These are phyloP conservation scores for Ascochyta rabiei DNA, from an alignment of 2,329 filamentous ascomycete species.

Conservation along the genomic window DNA sequence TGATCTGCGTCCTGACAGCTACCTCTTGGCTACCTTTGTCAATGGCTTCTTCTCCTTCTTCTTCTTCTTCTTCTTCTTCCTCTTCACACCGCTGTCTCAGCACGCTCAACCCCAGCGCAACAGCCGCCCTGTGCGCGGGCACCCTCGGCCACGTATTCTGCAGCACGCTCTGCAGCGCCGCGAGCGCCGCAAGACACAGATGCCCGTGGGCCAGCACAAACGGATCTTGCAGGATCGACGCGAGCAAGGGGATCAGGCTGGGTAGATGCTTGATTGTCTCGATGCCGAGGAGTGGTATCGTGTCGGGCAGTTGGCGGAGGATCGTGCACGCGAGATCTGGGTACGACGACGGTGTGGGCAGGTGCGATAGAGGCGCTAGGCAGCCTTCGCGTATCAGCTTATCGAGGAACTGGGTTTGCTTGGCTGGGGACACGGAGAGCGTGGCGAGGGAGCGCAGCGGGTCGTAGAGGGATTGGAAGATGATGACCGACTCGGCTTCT, in stretches of 20 bases:
- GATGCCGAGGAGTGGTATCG: slow-evolving; percentile 66
- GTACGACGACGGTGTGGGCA: slow-evolving; percentile 57
- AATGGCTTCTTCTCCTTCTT: slow-evolving; percentile 21
- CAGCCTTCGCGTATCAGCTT: slow-evolving; percentile 51
- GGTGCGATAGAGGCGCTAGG: slow-evolving; percentile 59
- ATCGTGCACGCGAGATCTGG: slow-evolving; percentile 63
- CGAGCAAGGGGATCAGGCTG: slow-evolving; percentile 71
- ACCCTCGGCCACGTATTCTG: slow-evolving; percentile 73
- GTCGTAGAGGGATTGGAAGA: slow-evolving; percentile 71
- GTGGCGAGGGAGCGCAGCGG: slow-evolving; percentile 65
- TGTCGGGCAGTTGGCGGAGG: slow-evolving; percentile 54
- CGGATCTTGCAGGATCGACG: slow-evolving; percentile 69
- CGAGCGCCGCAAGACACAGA: slow-evolving; percentile 60
- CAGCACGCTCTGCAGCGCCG: slow-evolving; percentile 64
- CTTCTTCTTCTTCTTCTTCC: slow-evolving; percentile 25
- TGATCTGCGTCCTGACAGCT: slow-evolving; percentile 19
- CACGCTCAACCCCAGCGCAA: slow-evolving; percentile 63
- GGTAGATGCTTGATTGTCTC: slow-evolving; percentile 71
- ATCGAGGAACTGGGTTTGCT: slow-evolving; percentile 49
- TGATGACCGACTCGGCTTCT: slow-evolving; percentile 68
- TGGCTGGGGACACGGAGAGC: slow-evolving; percentile 7
- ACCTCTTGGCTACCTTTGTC: slow-evolving; percentile 13
- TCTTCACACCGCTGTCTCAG: slow-evolving; percentile 43
- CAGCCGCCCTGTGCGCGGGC: slow-evolving; percentile 64
- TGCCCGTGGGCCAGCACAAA: slow-evolving; percentile 64